Conservation (phyloP, 495 filamentous ascomycete species). For the Chaetomium cochliodes region DNA sequence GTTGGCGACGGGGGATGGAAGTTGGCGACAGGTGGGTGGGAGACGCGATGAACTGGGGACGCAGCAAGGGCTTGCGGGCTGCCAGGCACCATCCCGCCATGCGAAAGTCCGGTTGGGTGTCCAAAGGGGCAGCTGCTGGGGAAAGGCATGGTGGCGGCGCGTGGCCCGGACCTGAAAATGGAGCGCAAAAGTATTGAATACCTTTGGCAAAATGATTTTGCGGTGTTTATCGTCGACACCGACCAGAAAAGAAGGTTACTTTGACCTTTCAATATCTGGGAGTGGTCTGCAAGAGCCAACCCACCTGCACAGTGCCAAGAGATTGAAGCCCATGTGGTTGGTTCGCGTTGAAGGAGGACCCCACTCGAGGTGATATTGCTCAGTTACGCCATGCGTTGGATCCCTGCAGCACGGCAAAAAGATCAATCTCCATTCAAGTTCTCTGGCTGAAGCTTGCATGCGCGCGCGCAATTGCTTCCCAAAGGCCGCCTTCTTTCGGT, state of each 20-base stretch:
- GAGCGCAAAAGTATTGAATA: constrained; percentile 23
- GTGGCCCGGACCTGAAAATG: constrained; percentile 29
- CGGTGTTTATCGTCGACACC: background rate
- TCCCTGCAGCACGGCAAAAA: constrained; percentile 11
- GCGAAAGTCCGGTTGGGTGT: constrained; percentile 2
- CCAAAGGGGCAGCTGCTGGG: constrained; percentile 31
- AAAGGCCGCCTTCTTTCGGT: background rate
- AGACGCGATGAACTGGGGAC: constrained; percentile 5
- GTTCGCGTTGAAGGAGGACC: constrained; percentile 2
- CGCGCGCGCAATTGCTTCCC: background rate
- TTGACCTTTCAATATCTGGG: constrained; percentile 1
- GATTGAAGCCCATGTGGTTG: constrained; percentile 7
- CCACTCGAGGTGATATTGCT: constrained; percentile 15
- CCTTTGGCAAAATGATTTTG: background rate
- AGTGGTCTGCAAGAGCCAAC: background rate
- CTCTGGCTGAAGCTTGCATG: constrained; percentile 3
- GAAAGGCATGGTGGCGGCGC: constrained; percentile 30
- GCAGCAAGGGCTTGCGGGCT: constrained; percentile 2
- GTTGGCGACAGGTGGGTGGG: too few relatives aligned
- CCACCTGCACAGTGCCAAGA: constrained; percentile 14
- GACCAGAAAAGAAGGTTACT: background rate
- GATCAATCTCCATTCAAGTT: constrained; percentile 5
- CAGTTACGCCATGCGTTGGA: background rate
- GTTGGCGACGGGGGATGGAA: background rate
- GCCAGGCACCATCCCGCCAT: constrained; percentile 1